Base-by-base conservation (phyloP, 257 asterid species). In the Buddleja alternifolia region DNA sequence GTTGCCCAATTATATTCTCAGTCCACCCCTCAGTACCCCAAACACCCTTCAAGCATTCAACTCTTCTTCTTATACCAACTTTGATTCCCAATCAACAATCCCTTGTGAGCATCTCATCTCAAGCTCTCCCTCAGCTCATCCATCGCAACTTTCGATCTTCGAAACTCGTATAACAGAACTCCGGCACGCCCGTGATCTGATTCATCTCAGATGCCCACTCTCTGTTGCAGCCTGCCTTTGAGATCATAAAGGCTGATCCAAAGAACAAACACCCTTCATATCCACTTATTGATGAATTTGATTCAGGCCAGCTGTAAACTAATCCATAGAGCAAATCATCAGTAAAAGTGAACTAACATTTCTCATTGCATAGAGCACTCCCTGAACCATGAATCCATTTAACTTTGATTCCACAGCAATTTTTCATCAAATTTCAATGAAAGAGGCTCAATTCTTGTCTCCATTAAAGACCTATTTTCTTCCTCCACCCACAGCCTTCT, bases 401-500 rank as follows among this genome's bases (percentile, higher is more conserved):
- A 92, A 89, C 45, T 84, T 84, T 8, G 96, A 89, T 67, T 84
- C 91, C 0, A 87, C 72, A 0, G 83, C 81, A 11, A 84, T n/a
- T 71, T 74, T 15, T 86, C 95, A 10, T 87, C 95, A 46, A 86
- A 84, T 66, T 83, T 82, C 48, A 92, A 54, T 1, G 92, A 75
- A 2, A 85, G 89, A 6, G 92, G 79, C 63, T 92, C 92, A 37
- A 85, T 89, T 86, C 95, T 84, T 36, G 96, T 84, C 76, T 92
- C 98, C 79, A 87, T 84, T 7, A 89, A 45, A 2, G 85, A 81
- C 77, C 95, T 85, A 85, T 87, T 92, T 34, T 92, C 96, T 52
- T 86, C 95, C 67, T 87, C 92, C 58, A 92, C 96, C 98, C n/a
- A 87, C 86, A n/a, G n/a, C n/a, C n/a, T n/a, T n/a, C n/a, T n/a